Conservation (phyloP, 2,329 filamentous ascomycete genomes). For the Lecanoromycetidae sp. region DNA sequence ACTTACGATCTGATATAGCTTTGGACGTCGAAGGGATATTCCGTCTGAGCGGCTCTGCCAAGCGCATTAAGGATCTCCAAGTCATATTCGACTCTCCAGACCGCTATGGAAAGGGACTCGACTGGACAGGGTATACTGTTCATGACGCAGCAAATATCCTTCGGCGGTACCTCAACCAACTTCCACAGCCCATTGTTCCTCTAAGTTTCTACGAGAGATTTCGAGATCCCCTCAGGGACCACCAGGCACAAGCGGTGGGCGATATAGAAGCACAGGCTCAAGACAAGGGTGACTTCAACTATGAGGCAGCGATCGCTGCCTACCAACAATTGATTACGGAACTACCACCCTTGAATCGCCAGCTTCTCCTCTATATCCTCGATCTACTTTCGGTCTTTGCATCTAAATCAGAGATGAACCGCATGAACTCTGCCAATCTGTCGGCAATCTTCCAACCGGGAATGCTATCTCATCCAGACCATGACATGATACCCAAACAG, state of each 20-base stretch:
- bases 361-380: conserved; percentile 87
- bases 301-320: conserved; percentile 60
- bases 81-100: conserved; percentile 86
- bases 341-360: conserved; percentile 81
- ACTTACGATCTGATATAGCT: conserved; percentile 34
- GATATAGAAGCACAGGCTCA: conserved; percentile 51
- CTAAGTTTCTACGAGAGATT: conserved; percentile 87
- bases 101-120: conserved; percentile 87
- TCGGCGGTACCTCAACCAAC: conserved; percentile 85
- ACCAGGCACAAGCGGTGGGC: conserved; percentile 55
- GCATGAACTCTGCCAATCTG: conserved; percentile 90
- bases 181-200: conserved; percentile 93
- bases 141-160: conserved; percentile 97
- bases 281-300: conserved; percentile 61
- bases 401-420: conserved; percentile 89
- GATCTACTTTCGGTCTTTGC: conserved; percentile 94
- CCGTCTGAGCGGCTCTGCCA: conserved; percentile 87
- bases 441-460: conserved; percentile 97
- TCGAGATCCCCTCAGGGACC: conserved; percentile 61
- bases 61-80: conserved; percentile 94
- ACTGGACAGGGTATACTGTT: conserved; percentile 96
- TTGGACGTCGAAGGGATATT: conserved; percentile 95
- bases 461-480: conserved; percentile 81
- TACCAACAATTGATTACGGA: conserved; percentile 91
- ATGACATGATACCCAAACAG: conserved; percentile 91